Base-by-base conservation (phyloP, 257 asterid species). In the Coffea canephora region DNA sequence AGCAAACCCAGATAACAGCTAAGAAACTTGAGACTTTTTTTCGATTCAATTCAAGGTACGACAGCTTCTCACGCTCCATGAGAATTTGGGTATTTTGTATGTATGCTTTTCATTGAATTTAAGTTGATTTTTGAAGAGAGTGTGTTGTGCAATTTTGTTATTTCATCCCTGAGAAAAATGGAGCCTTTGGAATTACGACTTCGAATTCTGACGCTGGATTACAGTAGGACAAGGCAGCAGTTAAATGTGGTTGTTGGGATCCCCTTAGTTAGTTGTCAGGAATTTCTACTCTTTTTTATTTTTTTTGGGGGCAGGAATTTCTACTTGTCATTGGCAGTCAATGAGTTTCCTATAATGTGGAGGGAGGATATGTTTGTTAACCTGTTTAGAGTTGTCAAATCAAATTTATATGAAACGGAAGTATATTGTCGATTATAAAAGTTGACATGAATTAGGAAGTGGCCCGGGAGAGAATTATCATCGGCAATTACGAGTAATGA, bases 351-450 rank as follows among this genome's bases (percentile, higher is more conserved):
- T 25, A 64, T 64, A 31, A 64, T n/a, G 39, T 25, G 69, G 2
- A 11, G 13, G 2, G 3, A 64, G 10, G 14, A 4, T 49, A 9
- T 49, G 54, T 49, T 49, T 27, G 70, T 27, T 10, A 27, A 66
- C 39, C 34, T 64, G 6, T 64, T 66, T 31, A 27, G 43, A 66
- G 43, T 27, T 27, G 13, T 27, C 27, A 39, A 4, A 3, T 25
- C 16, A 66, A 27, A 11, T 66, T 27, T 12, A 43, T 6, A 5
- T 59, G 27, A 19, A 27, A 27, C 23, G 27, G 27, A 59, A 49
- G 11, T 8, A 8, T 49, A 96, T 57, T 57, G 64, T 57, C 6
- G 64, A 19, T 57, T 5, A 6, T 8, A 4, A 16, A 18, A 57
- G 64, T 57, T 0, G 23, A 57, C n/a, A 57, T 18, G 16, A 4